These are phyloP conservation scores for Kregervanrija fluxuum DNA, from an alignment of 805 yeast species.

Conservation along the genomic window DNA sequence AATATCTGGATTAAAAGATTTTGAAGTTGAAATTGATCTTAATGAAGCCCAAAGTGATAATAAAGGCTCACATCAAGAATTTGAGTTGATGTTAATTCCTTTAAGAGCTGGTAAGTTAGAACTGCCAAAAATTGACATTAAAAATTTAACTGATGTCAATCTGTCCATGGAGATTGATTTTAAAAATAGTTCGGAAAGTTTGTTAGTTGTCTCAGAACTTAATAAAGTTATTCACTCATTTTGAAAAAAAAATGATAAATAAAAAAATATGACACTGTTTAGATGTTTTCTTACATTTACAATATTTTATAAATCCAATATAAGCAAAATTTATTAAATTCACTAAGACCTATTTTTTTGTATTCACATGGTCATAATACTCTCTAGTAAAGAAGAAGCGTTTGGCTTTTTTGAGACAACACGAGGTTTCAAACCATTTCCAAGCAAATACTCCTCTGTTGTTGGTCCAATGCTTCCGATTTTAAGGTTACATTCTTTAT, in stretches of 20 bases:
- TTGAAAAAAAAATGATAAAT: slow-evolving; percentile 18
- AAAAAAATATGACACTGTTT: background rate
- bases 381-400: slow-evolving; percentile 46
- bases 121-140: slow-evolving; percentile 56
- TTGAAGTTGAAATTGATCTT: slow-evolving; percentile 31
- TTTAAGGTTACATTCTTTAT: slow-evolving; percentile 20
- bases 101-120: slow-evolving; percentile 65
- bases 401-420: slow-evolving; percentile 70
- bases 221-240: slow-evolving; percentile 57
- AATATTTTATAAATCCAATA: background rate
- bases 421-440: slow-evolving; percentile 47
- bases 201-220: slow-evolving; percentile 64
- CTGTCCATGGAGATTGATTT: slow-evolving; percentile 54
- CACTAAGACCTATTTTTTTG: background rate
- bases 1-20: slow-evolving; percentile 60
- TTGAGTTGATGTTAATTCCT: slow-evolving; percentile 57
- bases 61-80: slow-evolving; percentile 11
- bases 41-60: slow-evolving; percentile 5
- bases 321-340: background rate
- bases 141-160: slow-evolving; percentile 23
- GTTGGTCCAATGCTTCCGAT: slow-evolving; percentile 93
- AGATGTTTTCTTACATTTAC: background rate
- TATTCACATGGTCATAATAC: slow-evolving; percentile 21
- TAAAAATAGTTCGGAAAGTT: slow-evolving; percentile 59
- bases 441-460: slow-evolving; percentile 55